Evolutionary conservation across 2,329 filamentous ascomycete species (phyloP), one percentile per base, ranked within the genome.

Genomic region (Cladosporium cucumerinum): DNA sequence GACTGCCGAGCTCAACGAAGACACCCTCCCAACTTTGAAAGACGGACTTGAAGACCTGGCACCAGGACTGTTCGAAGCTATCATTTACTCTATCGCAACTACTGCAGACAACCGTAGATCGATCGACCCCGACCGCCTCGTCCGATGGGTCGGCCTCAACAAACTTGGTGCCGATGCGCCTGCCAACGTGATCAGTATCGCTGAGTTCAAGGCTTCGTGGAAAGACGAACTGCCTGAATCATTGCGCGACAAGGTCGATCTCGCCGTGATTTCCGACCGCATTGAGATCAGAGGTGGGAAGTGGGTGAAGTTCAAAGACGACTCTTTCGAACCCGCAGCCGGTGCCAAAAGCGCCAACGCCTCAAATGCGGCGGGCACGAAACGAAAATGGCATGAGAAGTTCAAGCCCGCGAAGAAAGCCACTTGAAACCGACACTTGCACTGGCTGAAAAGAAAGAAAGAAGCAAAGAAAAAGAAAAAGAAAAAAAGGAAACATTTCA

Each of bases 301-400:
- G 48, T 65, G 64, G 25, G 70, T 74, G 28, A 65, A 61, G n/a
- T 68, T 69, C 58, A 70, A 34, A 63, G 62, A 30, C 48, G 54
- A 30, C 34, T 18, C 49, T 26, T 46, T 57, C 30, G 63, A 52
- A 32, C 14, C 59, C 48, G 30, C n/a, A 46, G 36, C 58, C 11
- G 61, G 49, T 16, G 57, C 26, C 39, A 49, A 63, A 43, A 67
- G 55, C 2, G 62, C 65, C 12, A 48, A 63, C 23, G 49, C 63
- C 12, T 46, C 58, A 61, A 67, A 71, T 28, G 63, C 58, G 18
- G 58, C 72, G 11, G 72, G 73, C 10, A 70, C 69, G 21, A 77
- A 76, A 66, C 67, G 76, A 60, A 77, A 76, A 65, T 78, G 76
- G 76, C 76, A 78, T 65, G 76, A 78, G 30, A 78, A 74, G 60